Evolutionary conservation across 352 stramenopile genomes (phyloP), one percentile per base, ranked within the genome.

Genomic region (Blastocystis sp.): DNA sequence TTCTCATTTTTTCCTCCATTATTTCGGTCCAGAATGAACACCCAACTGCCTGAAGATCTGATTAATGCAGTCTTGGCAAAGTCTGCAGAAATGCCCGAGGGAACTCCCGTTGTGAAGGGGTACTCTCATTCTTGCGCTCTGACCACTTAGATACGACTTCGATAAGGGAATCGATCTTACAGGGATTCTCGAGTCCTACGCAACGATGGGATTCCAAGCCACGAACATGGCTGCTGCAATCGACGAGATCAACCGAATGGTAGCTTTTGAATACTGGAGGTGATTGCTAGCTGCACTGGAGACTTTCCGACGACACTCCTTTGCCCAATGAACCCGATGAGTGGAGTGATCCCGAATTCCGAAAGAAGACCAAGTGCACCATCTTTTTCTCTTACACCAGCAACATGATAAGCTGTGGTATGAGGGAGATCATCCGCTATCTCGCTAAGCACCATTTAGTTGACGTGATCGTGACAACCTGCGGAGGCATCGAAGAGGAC

Each of bases 341-440:
- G 62, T 91, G 94, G 63, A 92, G 93, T 56, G 93, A 96, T 75
- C 91, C 92, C 3, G 91, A 90, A 73, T 95, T 93, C 90, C 94
- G 95, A 59, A 93, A 93, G 30, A 93, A 91, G 3, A 92, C 95
- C 64, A 98, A 98, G 91, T 96, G 93, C 92, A 98, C 95, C n/a
- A 98, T 99, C 87, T 99, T 99, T 92, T 92, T 99, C 34, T 94
- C 93, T 4, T 99, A 99, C 93, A 99, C 98, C 55, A 98, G 95
- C 50, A 99, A 99, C 93, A 94, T 99, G 91, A 98, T 99, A 88
- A 99, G 96, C 3, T 99, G 93, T 82, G 98, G 98, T 6, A 92
- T 99, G 65, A 94, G 98, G 76, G 98, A 99, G 92, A 96, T 97
- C 7, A 94, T 99, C 82, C 94, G 95, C 47, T 99, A 98, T 92